Base-by-base conservation (phyloP, 768 basidiomycete genomes). In the Mycena olivaceomarginata region DNA sequence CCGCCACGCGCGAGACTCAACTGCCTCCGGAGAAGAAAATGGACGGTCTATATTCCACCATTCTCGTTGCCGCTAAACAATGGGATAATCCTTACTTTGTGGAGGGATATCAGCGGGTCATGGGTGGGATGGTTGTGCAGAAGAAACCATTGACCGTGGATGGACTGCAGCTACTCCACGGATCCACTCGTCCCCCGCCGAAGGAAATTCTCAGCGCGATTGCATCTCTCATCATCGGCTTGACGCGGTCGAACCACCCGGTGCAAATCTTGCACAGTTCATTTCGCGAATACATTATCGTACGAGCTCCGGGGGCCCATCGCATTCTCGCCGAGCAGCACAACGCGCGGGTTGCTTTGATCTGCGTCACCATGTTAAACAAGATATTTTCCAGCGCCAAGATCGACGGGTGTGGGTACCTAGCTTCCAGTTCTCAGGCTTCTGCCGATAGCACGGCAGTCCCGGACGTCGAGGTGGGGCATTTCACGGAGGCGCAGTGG, bases 71-170 rank as follows among this genome's bases (percentile, higher is more conserved):
- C 16, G 40, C 63, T 5, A 76, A 74, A 40, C 56, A 76, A n/a
- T 80, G 79, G 79, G 70, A 74, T 8, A 76, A 80, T 48, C 57
- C 65, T 13, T 73, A 75, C 43, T 80, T 80, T 72, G 66, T 67
- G 18, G 37, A 40, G 12, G 66, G 48, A 4, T 67, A 67, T 31
- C 48, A 53, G 10, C 46, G 53, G 31, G 37, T 67, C 48, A 53
- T 67, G 66, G 66, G 66, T 3, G 66, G 39, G 4, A 6, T 53
- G 4, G 18, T 67, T 13, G 48, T 53, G 2, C 48, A 67, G 31
- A 67, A 53, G 25, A 67, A 39, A 8, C 18, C 66, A 0, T 53
- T 67, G 22, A 51, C 66, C 0, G 31, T 67, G 15, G 46, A 67
- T n/a, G 66, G 25, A 4, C 66, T 67, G 10, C 66, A 67, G 66